Conservation (phyloP, 108 stramenopile species). For the Epipyxis sp. region DNA sequence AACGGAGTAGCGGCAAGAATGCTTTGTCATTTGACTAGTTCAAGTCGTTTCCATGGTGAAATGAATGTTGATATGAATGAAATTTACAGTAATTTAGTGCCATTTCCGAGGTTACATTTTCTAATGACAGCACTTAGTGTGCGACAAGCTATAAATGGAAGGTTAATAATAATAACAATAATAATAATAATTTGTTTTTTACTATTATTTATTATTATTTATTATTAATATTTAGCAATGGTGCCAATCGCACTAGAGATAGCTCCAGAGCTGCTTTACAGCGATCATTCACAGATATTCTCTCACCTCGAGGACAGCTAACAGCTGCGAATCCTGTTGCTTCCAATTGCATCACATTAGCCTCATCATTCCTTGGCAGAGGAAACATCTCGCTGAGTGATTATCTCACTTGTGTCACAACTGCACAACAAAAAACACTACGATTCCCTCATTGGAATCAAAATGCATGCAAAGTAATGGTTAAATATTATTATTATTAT, state of each 20-base stretch:
- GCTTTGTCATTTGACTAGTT: slow-evolving; percentile 57
- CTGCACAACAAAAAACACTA: slow-evolving; percentile 34
- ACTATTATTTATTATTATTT: background rate
- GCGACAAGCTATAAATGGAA: background rate
- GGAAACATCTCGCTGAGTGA: slow-evolving; percentile 54
- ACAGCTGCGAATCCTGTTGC: slow-evolving; percentile 39
- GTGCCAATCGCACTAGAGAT: slow-evolving; percentile 26
- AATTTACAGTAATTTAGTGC: slow-evolving; percentile 64
- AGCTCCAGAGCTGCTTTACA: background rate
- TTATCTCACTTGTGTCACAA: slow-evolving; percentile 45
- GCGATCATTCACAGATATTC: background rate
- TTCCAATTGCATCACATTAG: slow-evolving; percentile 44
- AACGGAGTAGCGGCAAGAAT: slow-evolving; percentile 58
- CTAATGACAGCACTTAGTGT: slow-evolving; percentile 44
- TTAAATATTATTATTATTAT: too few species aligned
- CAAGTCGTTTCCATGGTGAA: slow-evolving; percentile 57
- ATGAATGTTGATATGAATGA: slow-evolving; percentile 68
- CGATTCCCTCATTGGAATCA: slow-evolving; percentile 57
- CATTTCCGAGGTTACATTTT: slow-evolving; percentile 62
- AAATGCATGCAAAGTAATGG: slow-evolving; percentile 64
- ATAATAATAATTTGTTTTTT: too few species aligned
- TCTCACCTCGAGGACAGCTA: slow-evolving; percentile 17
- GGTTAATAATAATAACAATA: background rate
- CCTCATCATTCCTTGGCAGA: slow-evolving; percentile 55
- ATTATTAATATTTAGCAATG: background rate